Evolutionary conservation across 1,139 yeast species (phyloP).

Genomic region (Pneumocystis wakefieldiae): DNA sequence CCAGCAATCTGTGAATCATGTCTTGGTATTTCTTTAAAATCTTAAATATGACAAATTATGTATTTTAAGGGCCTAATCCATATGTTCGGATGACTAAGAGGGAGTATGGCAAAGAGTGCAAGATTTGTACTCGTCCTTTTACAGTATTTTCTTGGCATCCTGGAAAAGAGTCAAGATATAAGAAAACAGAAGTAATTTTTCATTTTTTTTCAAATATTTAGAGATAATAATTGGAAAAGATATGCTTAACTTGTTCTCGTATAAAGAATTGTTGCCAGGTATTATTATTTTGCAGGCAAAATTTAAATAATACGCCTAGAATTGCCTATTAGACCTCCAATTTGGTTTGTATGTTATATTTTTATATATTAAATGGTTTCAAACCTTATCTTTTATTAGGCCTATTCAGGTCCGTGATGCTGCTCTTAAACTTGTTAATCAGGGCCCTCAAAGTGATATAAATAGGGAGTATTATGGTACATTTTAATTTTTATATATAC

Average conservation of each 20-base stretch:
- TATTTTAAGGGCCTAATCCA: constrained; percentile 53
- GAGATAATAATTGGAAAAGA: constrained; percentile 5
- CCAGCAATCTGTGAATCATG: constrained; percentile 25
- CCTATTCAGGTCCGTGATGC: constrained; percentile 70
- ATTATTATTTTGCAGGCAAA: background rate
- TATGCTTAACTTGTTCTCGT: constrained; percentile 31
- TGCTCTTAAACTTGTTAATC: constrained; percentile 60
- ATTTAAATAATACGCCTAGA: background rate
- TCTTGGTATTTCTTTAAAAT: constrained; percentile 7
- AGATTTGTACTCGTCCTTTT: constrained; percentile 68
- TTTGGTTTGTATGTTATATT: constrained; percentile 38
- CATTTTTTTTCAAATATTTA: background rate
- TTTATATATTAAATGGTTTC: background rate
- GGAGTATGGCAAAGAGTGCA: constrained; percentile 50
- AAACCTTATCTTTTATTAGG: background rate
- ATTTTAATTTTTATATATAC: constrained; percentile 29
- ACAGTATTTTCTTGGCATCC: constrained; percentile 61
- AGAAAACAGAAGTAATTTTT: constrained; percentile 15
- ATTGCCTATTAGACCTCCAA: constrained; percentile 64
- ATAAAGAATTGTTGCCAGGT: constrained; percentile 74
- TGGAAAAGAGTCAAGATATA: constrained; percentile 18
- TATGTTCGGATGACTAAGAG: constrained; percentile 60
- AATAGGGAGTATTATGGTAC: constrained; percentile 17
- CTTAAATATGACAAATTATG: constrained; percentile 28
- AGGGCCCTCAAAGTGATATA: constrained; percentile 30